A percentile compares a stretch with the other conserved stretches of the same genome.
Evolutionary conservation across 2,329 filamentous ascomycete species (phyloP).

Genomic region (Dichotomopilus funicola): DNA sequence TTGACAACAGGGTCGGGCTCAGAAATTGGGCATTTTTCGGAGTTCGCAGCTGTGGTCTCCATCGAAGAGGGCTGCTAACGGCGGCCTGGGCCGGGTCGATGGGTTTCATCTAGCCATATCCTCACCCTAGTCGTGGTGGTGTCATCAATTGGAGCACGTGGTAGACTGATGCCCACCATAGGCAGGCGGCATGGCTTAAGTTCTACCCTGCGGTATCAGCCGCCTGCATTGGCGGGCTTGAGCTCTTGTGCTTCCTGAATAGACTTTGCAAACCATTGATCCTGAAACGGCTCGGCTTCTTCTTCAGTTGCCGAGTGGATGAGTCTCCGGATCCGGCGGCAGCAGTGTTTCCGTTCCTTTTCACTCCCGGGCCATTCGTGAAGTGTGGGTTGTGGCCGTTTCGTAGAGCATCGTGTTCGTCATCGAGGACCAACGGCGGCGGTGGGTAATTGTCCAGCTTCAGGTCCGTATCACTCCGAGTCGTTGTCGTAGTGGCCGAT

Average conservation of each 20-base stretch:
- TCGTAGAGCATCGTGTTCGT: constrained; percentile 28
- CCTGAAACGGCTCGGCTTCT: constrained; percentile 57
- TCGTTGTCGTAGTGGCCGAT: constrained; percentile 19
- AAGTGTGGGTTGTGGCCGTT: constrained; percentile 16
- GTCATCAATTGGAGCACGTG: background rate
- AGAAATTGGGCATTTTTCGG: too few species aligned
- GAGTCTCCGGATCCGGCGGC: constrained; percentile 24
- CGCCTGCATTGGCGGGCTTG: constrained; percentile 30
- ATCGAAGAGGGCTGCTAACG: too few species aligned
- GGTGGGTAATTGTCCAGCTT: constrained; percentile 1
- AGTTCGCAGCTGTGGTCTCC: too few species aligned
- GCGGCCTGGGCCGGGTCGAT: too few species aligned
- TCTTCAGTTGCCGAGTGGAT: constrained; percentile 43
- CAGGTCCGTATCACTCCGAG: constrained; percentile 21
- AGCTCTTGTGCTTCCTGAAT: constrained; percentile 37
- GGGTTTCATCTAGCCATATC: too few species aligned
- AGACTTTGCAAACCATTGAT: constrained; percentile 56
- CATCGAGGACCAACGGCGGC: constrained; percentile 14
- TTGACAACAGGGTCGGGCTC: too few species aligned
- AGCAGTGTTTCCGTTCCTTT: constrained; percentile 37
- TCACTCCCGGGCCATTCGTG: constrained; percentile 6
- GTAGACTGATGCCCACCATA: background rate
- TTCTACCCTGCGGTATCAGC: constrained; percentile 26
- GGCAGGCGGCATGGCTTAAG: background rate
- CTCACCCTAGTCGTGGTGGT: background rate